Percentiles rank a stretch among this genome's conserved stretches.
Conservation (phyloP, 768 basidiomycete species). For the Mycena indigotica region DNA sequence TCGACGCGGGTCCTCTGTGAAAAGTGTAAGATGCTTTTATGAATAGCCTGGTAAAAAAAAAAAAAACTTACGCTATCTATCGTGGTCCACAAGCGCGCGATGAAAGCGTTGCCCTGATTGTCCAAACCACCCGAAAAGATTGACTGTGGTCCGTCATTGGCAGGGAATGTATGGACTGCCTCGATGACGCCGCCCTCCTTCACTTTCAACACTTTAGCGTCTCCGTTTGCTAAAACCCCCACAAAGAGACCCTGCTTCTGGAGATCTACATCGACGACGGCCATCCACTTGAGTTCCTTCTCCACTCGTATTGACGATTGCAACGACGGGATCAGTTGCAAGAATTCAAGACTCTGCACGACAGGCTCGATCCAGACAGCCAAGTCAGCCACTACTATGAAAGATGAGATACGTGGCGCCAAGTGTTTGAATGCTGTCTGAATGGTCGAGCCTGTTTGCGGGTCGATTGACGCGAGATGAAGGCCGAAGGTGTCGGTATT, state of each 20-base stretch:
- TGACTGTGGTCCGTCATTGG: slow-evolving; percentile 46
- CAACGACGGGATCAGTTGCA: slow-evolving; percentile 51
- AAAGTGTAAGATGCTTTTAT: neutral
- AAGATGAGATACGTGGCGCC: slow-evolving; percentile 12
- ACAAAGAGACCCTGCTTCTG: slow-evolving; percentile 60
- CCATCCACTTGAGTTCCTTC: slow-evolving; percentile 48
- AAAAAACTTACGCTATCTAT: slow-evolving; percentile 1
- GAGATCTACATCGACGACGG: slow-evolving; percentile 65
- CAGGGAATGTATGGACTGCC: slow-evolving; percentile 55
- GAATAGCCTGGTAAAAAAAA: slow-evolving; percentile 5
- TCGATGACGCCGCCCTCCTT: slow-evolving; percentile 43
- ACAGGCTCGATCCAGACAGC: slow-evolving; percentile 15
- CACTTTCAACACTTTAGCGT: slow-evolving; percentile 56
- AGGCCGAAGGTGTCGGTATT: slow-evolving; percentile 59
- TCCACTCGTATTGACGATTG: slow-evolving; percentile 47
- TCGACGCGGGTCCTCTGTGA: slow-evolving; percentile 58
- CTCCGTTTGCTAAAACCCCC: slow-evolving; percentile 56
- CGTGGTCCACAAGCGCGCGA: slow-evolving; percentile 52
- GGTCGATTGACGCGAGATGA: slow-evolving; percentile 59
- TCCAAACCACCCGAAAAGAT: slow-evolving; percentile 61
- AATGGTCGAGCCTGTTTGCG: slow-evolving; percentile 33
- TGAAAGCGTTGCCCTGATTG: slow-evolving; percentile 50
- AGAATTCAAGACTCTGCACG: slow-evolving; percentile 9
- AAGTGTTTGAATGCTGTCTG: slow-evolving; percentile 18
- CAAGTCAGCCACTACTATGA: slow-evolving; percentile 9